phyloP scores from a whole-genome alignment of 192 early-diverging fungal species.

The Gryganskiella cystojenkinii region DNA sequence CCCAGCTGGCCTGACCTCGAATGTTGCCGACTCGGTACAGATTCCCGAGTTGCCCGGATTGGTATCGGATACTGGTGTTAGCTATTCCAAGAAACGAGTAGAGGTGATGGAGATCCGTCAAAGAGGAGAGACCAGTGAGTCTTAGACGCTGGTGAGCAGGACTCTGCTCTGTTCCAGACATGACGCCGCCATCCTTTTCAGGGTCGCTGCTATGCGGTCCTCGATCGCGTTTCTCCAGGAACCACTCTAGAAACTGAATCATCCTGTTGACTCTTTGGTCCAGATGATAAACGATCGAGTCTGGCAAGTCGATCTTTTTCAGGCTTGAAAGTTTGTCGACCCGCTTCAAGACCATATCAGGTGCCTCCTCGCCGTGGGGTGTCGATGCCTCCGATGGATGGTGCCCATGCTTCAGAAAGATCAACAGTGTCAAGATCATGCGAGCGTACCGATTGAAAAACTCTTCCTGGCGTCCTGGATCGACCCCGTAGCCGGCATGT shows the following conservation, averaged over 20 bases:
- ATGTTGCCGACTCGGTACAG: slow-evolving; percentile 41
- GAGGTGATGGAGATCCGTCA: slow-evolving; percentile 37
- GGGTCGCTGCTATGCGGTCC: neutral
- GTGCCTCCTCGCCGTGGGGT: neutral
- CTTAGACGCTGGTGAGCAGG: neutral
- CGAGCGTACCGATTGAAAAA: slow-evolving; percentile 32
- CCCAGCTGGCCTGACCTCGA: slow-evolving; percentile 39
- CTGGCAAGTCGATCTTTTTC: slow-evolving; percentile 27
- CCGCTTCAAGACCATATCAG: neutral
- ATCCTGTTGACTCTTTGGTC: slow-evolving; percentile 27
- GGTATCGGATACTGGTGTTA: slow-evolving; percentile 1
- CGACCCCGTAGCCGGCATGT: slow-evolving; percentile 33
- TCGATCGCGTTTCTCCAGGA: neutral
- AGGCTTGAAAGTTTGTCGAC: slow-evolving; percentile 15
- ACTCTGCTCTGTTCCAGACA: neutral
- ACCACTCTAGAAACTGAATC: slow-evolving; percentile 30
- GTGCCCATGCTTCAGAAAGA: slow-evolving; percentile 41
- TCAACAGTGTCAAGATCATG: slow-evolving; percentile 28
- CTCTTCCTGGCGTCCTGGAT: slow-evolving; percentile 23
- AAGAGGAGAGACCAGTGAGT: slow-evolving; percentile 13
- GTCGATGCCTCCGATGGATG: neutral
- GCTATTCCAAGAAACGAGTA: slow-evolving; percentile 41
- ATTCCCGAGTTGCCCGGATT: slow-evolving; percentile 42
- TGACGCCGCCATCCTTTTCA: neutral
- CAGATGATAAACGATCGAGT: slow-evolving; percentile 19